Percentiles rank a stretch among this genome's conserved stretches.
Conservation (phyloP, 2,329 filamentous ascomycete species). For the Lasiodiplodia gonubiensis region DNA sequence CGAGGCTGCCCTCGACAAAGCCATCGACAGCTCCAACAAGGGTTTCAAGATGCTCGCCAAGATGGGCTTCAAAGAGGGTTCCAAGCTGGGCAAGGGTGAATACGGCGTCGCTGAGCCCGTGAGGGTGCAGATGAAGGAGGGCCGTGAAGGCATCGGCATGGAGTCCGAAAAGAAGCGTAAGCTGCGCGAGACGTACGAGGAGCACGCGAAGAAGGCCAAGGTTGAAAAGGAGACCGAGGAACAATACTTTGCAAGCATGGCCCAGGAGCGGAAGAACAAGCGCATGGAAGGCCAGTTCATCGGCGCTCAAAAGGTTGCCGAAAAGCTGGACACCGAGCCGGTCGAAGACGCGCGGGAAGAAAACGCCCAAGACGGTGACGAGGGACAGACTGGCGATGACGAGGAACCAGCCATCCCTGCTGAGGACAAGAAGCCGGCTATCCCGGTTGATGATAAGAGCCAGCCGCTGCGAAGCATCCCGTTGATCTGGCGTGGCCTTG, state of each 20-base stretch:
- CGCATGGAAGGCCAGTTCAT: constrained; percentile 69
- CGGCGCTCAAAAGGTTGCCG: constrained; percentile 82
- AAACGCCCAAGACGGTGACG: too few species aligned
- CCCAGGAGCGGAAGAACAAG: constrained; percentile 43
- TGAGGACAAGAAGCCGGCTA: constrained; percentile 28
- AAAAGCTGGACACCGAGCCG: constrained; percentile 71
- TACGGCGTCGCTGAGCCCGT: constrained; percentile 72
- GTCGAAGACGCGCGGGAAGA: constrained; percentile 33
- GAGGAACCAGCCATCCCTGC: constrained; percentile 26
- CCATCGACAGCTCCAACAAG: constrained; percentile 75
- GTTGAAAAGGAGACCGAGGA: constrained; percentile 54
- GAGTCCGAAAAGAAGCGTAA: constrained; percentile 81
- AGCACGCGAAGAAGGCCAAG: constrained; percentile 42
- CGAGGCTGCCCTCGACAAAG: constrained; percentile 71
- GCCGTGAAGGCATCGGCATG: constrained; percentile 80
- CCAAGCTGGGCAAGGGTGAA: constrained; percentile 70
- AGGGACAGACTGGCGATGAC: constrained; percentile 31
- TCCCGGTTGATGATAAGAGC: constrained; percentile 36
- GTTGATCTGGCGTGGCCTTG: constrained; percentile 78
- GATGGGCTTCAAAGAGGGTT: constrained; percentile 84
- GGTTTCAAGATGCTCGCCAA: constrained; percentile 96
- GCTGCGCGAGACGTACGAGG: constrained; percentile 48
- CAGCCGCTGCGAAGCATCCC: constrained; percentile 71
- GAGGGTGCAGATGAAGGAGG: constrained; percentile 75
- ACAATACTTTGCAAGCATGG: constrained; percentile 43